Evolutionary conservation across 2,329 filamentous ascomycete species (phyloP).

Genomic region (Penicillium capsulatum): DNA sequence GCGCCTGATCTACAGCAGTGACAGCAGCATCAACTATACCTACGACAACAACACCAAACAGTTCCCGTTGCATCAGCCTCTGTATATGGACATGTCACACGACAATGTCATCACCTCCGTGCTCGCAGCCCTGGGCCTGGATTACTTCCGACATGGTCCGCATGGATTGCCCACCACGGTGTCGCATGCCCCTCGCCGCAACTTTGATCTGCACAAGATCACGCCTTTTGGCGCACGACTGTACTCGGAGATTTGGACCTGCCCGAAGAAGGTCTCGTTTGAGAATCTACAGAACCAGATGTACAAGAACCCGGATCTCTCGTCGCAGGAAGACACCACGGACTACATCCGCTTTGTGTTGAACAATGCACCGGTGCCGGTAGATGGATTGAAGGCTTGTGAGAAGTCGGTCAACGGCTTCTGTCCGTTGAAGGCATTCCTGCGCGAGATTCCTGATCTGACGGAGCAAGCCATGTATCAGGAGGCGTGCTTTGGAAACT

Average conservation of each 20-base stretch:
- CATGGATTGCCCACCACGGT: slow-evolving; percentile 22
- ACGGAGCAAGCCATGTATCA: slow-evolving; percentile 26
- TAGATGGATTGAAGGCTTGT: slow-evolving; percentile 24
- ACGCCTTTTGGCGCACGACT: slow-evolving; percentile 54
- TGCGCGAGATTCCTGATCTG: slow-evolving; percentile 18
- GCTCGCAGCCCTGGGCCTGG: slow-evolving; percentile 14
- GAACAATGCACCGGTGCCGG: slow-evolving; percentile 26
- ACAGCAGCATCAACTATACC: slow-evolving; percentile 1
- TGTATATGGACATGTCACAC: slow-evolving; percentile 5
- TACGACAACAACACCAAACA: background rate
- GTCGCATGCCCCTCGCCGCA: slow-evolving; percentile 42
- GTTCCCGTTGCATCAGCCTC: slow-evolving; percentile 3
- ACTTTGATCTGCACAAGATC: slow-evolving; percentile 49
- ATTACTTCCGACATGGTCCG: slow-evolving; percentile 45
- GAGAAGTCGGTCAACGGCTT: slow-evolving; percentile 24
- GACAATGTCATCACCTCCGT: slow-evolving; percentile 3
- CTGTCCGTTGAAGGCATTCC: slow-evolving; percentile 24
- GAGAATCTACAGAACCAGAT: slow-evolving; percentile 38
- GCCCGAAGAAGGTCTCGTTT: slow-evolving; percentile 26
- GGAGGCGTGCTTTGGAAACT: slow-evolving; percentile 28
- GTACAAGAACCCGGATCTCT: slow-evolving; percentile 29
- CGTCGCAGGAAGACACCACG: slow-evolving; percentile 7
- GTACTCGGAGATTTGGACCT: slow-evolving; percentile 54
- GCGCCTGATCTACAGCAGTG: background rate
- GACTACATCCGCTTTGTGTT: slow-evolving; percentile 29